Evolutionary conservation across 441 rosid genomes (phyloP).

Genomic region (Jatropha podagrica): DNA sequence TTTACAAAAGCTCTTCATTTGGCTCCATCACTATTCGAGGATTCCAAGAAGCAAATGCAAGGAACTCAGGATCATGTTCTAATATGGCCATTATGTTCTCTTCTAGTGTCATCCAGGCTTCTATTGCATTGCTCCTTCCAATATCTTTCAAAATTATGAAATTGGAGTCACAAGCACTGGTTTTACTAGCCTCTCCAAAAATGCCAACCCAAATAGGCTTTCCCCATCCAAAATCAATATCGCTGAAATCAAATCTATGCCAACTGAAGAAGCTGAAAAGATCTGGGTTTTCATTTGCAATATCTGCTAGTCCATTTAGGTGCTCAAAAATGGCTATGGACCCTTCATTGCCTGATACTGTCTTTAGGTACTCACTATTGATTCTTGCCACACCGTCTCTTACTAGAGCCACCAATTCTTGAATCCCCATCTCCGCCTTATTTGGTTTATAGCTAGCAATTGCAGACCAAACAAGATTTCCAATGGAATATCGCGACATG

Average conservation of each 20-base stretch:
- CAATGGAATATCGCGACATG: slow-evolving; percentile 10
- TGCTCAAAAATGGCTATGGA: slow-evolving; percentile 3
- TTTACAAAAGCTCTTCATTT: too few species aligned
- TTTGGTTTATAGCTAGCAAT: neutral
- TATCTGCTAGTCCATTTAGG: neutral
- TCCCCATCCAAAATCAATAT: slow-evolving; percentile 25
- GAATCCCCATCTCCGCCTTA: slow-evolving; percentile 6
- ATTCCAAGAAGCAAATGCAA: neutral
- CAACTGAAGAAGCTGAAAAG: slow-evolving; percentile 17
- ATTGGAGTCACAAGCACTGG: neutral
- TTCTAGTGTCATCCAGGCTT: slow-evolving; percentile 23
- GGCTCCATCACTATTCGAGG: too few species aligned
- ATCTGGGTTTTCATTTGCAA: slow-evolving; percentile 9
- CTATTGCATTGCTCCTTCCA: slow-evolving; percentile 3
- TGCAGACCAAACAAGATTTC: slow-evolving; percentile 20
- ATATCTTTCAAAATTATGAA: slow-evolving; percentile 4
- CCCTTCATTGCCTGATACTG: neutral
- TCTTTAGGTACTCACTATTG: slow-evolving; percentile 1
- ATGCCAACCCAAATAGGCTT: slow-evolving; percentile 16
- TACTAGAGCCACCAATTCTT: slow-evolving; percentile 2
- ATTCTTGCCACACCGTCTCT: slow-evolving; percentile 10
- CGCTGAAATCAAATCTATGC: slow-evolving; percentile 16
- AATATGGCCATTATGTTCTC: slow-evolving; percentile 7
- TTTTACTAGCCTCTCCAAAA: slow-evolving; percentile 10
- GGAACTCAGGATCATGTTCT: neutral